Percentiles rank a stretch among this genome's conserved stretches.
Evolutionary conservation across 768 basidiomycete genomes (phyloP).

Genomic region (Serendipita vermifera): DNA sequence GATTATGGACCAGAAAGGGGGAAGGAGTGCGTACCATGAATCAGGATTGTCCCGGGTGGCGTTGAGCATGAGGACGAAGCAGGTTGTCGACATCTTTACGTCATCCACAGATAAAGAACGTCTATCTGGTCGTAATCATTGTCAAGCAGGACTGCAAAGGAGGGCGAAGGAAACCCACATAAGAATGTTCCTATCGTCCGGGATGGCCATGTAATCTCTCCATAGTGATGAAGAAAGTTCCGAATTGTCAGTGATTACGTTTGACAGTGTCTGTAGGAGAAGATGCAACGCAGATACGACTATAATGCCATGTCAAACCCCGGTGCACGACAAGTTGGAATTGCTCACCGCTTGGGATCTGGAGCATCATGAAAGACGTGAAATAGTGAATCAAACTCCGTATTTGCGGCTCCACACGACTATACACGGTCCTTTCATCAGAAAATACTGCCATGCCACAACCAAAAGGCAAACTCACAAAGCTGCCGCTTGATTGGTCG

Average conservation of each 20-base stretch:
- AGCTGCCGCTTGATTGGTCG: constrained; percentile 54
- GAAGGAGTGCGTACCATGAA: not conserved
- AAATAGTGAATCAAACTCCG: constrained; percentile 55
- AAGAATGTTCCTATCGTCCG: constrained; percentile 62
- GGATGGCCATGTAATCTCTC: constrained; percentile 49
- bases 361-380: constrained; percentile 61
- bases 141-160: constrained; percentile 18
- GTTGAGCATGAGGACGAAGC: constrained; percentile 57
- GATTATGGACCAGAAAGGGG: constrained; percentile 17
- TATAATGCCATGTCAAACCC: constrained; percentile 21
- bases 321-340: constrained; percentile 10
- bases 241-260: constrained; percentile 67
- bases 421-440: no score
- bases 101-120: no score
- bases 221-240: constrained; percentile 43
- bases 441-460: constrained; percentile 34
- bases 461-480: constrained; percentile 40
- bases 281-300: constrained; percentile 52
- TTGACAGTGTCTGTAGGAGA: constrained; percentile 67
- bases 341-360: constrained; percentile 49
- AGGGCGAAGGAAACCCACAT: constrained; percentile 48
- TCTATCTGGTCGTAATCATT: no score
- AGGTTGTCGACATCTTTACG: constrained; percentile 40
- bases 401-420: constrained; percentile 61
- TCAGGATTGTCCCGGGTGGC: constrained; percentile 38